Conservation (phyloP, 768 basidiomycete genomes). For the Hydnomerulius pinastri region DNA sequence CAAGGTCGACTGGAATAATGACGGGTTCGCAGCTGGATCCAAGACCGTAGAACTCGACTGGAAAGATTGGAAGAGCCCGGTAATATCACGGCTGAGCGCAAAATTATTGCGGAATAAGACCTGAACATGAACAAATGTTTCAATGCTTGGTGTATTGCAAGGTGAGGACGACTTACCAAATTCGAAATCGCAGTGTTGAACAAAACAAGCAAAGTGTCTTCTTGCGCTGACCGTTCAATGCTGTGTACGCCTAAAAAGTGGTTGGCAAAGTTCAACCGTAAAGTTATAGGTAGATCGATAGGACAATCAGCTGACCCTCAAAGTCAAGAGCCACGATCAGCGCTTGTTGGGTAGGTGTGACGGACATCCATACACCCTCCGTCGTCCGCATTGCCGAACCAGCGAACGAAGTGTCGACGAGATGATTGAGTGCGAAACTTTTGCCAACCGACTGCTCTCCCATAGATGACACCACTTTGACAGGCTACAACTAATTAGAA, state of each 20-base stretch:
- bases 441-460: conserved; percentile 63
- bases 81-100: conserved; percentile 58
- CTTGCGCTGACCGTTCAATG: conserved; percentile 57
- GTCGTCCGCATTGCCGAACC: conserved; percentile 60
- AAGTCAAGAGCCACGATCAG: conserved; percentile 59
- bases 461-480: conserved; percentile 63
- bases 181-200: conserved; percentile 65
- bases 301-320: conserved; percentile 42
- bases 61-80: conserved; percentile 62
- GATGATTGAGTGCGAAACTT: conserved; percentile 52
- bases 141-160: background rate
- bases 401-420: conserved; percentile 58
- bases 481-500: conserved; percentile 40
- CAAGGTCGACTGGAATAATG: conserved; percentile 58
- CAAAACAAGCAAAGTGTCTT: conserved; percentile 57
- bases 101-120: conserved; percentile 69
- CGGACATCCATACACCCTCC: conserved; percentile 63
- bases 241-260: conserved; percentile 49
- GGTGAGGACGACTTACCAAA: conserved; percentile 35
- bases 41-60: conserved; percentile 59
- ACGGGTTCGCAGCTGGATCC: conserved; percentile 59
- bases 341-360: conserved; percentile 51
- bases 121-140: conserved; percentile 36
- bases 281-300: background rate
- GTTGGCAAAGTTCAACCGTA: background rate